Base-by-base conservation (phyloP, 805 yeast species). In the Sugiyamaella boreocaroliniensis region DNA sequence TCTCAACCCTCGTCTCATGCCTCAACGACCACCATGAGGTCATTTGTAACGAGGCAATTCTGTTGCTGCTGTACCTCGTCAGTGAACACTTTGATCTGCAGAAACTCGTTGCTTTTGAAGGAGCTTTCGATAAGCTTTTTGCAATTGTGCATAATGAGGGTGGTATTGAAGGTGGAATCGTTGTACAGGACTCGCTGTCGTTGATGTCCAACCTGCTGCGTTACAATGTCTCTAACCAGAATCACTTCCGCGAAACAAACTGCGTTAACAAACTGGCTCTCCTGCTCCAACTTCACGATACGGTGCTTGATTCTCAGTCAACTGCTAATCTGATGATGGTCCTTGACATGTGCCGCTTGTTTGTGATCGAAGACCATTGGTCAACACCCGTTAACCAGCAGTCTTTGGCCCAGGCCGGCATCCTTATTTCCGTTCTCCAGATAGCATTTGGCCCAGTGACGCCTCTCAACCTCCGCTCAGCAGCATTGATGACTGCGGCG, bases 61-160 rank as follows among this genome's bases (percentile, higher is more conserved):
- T 92, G 49, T 71, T 95, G n/a, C 72, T 95, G 48, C 83, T 86
- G 83, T 84, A 89, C 10, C 75, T 93, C 2, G 95, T 83, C 11
- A 83, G 83, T 60, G 85, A 86, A 55, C 87, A 89, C 61, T 80
- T 83, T 54, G 92, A 88, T 66, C 82, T 92, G 32, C 99, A 93
- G 66, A 90, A 89, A 63, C 71, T 93, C 16, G 95, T 95, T 9
- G 99, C 96, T 0, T 93, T 93, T 64, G 97, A 93, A 65, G 90
- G 88, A 59, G 85, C 95, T 0, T 90, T 93, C 64, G 97, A 89
- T 56, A 80, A 76, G 55, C 69, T 89, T 11, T 90, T 92, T 62
- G 75, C 73, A n/a, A 85, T 93, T 12, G 82, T 92, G 20, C 82
- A 80, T 14, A 86, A 82, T 57, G 97, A 90, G 67, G 97, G 96